A percentile compares a stretch with the other conserved stretches of the same genome.
Conservation (phyloP, 2,329 filamentous ascomycete genomes). For the Thelonectria rubi region DNA sequence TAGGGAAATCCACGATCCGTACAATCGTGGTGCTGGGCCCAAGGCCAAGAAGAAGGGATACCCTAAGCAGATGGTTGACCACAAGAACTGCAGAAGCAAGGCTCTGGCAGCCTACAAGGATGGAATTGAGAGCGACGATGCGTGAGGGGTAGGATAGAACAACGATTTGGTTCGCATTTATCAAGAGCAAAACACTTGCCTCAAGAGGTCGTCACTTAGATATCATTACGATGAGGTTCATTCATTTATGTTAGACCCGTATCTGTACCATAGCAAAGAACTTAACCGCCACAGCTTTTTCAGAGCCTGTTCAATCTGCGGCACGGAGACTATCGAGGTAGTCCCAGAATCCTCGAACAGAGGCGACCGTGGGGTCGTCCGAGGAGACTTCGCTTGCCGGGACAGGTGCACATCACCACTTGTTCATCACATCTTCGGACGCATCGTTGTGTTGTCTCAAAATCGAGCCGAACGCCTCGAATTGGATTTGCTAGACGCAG, state of each 20-base stretch:
- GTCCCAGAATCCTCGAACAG: constrained; percentile 64
- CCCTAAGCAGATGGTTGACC: constrained; percentile 77
- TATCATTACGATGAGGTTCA: constrained; percentile 24
- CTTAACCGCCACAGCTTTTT: constrained; percentile 69
- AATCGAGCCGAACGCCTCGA: constrained; percentile 59
- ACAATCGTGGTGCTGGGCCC: constrained; percentile 67
- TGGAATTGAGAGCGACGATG: constrained; percentile 45
- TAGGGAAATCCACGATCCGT: constrained; percentile 83
- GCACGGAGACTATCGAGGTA: constrained; percentile 66
- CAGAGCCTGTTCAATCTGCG: constrained; percentile 67
- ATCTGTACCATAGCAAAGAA: constrained; percentile 69
- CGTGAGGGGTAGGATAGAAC: constrained; percentile 17
- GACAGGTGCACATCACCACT: constrained; percentile 41
- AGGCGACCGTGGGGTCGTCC: constrained; percentile 49
- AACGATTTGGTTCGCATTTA: background rate
- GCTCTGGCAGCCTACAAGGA: constrained; percentile 77
- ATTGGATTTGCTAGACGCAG: constrained; percentile 57
- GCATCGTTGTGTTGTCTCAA: constrained; percentile 51
- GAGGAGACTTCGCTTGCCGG: constrained; percentile 67
- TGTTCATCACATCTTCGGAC: constrained; percentile 43
- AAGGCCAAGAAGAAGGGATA: constrained; percentile 75
- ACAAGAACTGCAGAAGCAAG: constrained; percentile 72
- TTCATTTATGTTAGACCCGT: constrained; percentile 65
- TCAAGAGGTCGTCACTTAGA: constrained; percentile 14
- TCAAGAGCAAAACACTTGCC: background rate